Base-by-base conservation (phyloP, 441 rosid species). In the Gossypium laxum region DNA sequence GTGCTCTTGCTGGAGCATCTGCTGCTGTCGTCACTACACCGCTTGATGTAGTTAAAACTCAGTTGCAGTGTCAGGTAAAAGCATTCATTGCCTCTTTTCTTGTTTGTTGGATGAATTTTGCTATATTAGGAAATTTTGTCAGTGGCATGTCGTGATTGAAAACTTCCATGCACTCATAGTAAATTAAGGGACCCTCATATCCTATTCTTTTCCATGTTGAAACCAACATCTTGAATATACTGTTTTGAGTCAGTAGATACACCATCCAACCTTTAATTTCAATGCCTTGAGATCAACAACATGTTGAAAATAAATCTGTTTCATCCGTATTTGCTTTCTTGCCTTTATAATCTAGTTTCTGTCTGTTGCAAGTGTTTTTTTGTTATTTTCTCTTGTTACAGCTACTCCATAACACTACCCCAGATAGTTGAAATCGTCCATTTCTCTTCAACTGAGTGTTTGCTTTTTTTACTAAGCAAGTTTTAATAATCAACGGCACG, bases 21-120 rank as follows among this genome's bases (percentile, higher is more conserved):
- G 98, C 93, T 0, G 91, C 96, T 14, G 91, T 85, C 2, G 67
- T 88, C 24, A 92, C 97, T 0, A 89, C 98, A 4, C 98, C 96
- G 0, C 92, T 92, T 30, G 97, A 92, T 54, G 97, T 92, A 12
- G 98, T 89, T 32, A 92, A 91, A 77, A 92, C 98, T 65, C 98
- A 87, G 77, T 77, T 92, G 87, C 98, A 92, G 80, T 92, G 98
- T 78, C 97, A 92, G 98, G 98, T 92, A 70, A 48, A 11, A 34
- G 14, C 30, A 1, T 21, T 8, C 14, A 17, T 24, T 45, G 55
- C 3, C 4, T 14, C 14, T 61, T 41, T 41, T 59, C 4, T 28
- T 60, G 17, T 14, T 61, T 68, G 34, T 43, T 17, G 24, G 5
- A 17, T 18, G 24, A 4, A 17, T 18, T 43, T 51, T 75, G 45